Percentiles rank a stretch among this genome's conserved stretches.
Evolutionary conservation across 2,329 filamentous ascomycete species (phyloP).

Genomic region (Xylariaceae sp.): DNA sequence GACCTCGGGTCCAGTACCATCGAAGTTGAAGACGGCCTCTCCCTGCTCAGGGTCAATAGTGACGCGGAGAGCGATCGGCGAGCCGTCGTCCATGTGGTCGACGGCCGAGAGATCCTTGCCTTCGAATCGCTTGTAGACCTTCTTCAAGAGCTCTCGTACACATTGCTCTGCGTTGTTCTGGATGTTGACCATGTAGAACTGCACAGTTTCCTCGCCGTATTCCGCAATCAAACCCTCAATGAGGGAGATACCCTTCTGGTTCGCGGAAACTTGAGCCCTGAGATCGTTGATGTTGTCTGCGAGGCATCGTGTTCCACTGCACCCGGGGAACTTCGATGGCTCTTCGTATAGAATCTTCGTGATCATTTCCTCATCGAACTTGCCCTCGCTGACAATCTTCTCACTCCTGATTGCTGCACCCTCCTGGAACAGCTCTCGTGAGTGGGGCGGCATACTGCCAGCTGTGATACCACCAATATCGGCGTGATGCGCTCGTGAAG

Average conservation of each 20-base stretch:
- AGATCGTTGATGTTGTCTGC: slow-evolving; percentile 75
- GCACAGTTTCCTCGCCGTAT: slow-evolving; percentile 68
- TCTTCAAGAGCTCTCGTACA: slow-evolving; percentile 65
- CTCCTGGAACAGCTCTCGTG: slow-evolving; percentile 54
- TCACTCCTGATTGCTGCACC: slow-evolving; percentile 56
- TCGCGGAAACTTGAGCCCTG: slow-evolving; percentile 75
- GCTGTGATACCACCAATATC: slow-evolving; percentile 76
- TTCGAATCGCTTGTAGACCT: slow-evolving; percentile 62
- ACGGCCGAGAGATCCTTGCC: slow-evolving; percentile 64
- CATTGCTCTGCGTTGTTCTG: slow-evolving; percentile 70
- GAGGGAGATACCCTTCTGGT: slow-evolving; percentile 72
- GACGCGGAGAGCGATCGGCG: slow-evolving; percentile 65
- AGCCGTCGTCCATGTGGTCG: slow-evolving; percentile 78
- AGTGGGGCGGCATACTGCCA: slow-evolving; percentile 70
- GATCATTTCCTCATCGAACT: slow-evolving; percentile 70
- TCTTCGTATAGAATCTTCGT: slow-evolving; percentile 65
- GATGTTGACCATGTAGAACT: slow-evolving; percentile 75
- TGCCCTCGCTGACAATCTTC: slow-evolving; percentile 68
- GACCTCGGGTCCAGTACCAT: slow-evolving; percentile 69
- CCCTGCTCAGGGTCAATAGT: slow-evolving; percentile 68
- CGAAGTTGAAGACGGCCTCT: slow-evolving; percentile 71
- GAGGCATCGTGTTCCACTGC: slow-evolving; percentile 68
- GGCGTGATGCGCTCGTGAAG: slow-evolving; percentile 75
- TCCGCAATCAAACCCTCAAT: slow-evolving; percentile 68
- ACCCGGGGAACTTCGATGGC: slow-evolving; percentile 66